Base-by-base conservation (phyloP, 1,284 basidiomycete species). In the Ustilago xerochloae region DNA sequence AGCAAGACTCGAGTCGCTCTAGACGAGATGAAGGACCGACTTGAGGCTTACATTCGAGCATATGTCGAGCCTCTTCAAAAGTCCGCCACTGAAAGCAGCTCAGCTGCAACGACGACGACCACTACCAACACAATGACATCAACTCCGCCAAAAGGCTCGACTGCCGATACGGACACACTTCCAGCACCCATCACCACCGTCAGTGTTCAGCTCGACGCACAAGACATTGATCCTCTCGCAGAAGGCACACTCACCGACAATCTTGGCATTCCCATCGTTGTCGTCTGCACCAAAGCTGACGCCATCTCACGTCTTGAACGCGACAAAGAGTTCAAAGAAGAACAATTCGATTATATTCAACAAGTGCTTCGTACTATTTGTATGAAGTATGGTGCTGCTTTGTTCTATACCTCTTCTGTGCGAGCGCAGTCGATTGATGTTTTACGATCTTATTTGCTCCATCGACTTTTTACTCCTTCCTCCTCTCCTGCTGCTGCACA, bases 291-390 rank as follows among this genome's bases (percentile, higher is more conserved):
- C 16, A 97, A 82, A 75, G 78, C 84, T 2, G 85, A 86, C 48
- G 62, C 73, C n/a, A 84, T 86, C 53, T 48, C 78, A 33, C 61
- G 78, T 35, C 80, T 86, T 13, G 84, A 86, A 58, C 73, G 82
- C 33, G 84, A 86, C 24, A 80, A 82, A 18, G 73, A 81, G 26
- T 83, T 86, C 56, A 82, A 83, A 91, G 97, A 99, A 84, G 96
- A 98, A 84, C 88, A 92, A 76, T 95, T 94, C 49, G 96, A 99
- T 84, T 92, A 92, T 54, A 88, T 97, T 20, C 96, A 98, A 90
- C 96, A 99, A 81, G 90, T 93, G 22, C 87, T 99, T 54, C 89
- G 96, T 29, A 93, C 93, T 0, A 89, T 98, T 62, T 97, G 93
- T 81, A 86, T 98, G 52, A 92, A 93, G 85, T 97, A 97, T 82